Conservation (phyloP, 495 filamentous ascomycete genomes). For the Articulospora tetracladia region DNA sequence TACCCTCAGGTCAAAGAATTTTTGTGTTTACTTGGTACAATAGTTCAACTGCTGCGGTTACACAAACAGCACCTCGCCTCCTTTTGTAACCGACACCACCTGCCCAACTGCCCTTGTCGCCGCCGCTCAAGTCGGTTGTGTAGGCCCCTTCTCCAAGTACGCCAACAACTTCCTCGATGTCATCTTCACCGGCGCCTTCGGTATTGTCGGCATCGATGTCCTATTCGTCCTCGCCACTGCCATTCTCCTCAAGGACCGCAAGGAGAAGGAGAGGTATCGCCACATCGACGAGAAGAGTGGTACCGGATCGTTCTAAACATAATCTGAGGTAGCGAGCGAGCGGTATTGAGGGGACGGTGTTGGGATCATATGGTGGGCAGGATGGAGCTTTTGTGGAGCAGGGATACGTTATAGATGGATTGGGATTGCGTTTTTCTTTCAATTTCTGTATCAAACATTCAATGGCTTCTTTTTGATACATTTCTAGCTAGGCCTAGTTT, state of each 20-base stretch:
- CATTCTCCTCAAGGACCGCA: slow-evolving; percentile 67
- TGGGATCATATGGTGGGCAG: background rate
- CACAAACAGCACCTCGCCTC: slow-evolving; percentile 58
- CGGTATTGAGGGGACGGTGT: background rate
- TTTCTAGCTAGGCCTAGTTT: slow-evolving; percentile 20
- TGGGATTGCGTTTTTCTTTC: slow-evolving; percentile 4
- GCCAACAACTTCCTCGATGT: slow-evolving; percentile 64
- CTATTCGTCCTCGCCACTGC: slow-evolving; percentile 60
- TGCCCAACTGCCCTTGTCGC: slow-evolving; percentile 62
- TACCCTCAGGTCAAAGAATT: no score
- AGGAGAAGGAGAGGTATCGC: slow-evolving; percentile 65
- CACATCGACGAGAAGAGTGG: slow-evolving; percentile 72
- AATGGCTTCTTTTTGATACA: slow-evolving; percentile 5
- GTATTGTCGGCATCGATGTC: slow-evolving; percentile 55
- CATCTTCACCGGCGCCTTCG: slow-evolving; percentile 73
- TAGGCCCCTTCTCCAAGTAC: slow-evolving; percentile 55
- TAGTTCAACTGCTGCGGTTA: slow-evolving; percentile 77
- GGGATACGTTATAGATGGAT: background rate
- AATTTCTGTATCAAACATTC: slow-evolving; percentile 18
- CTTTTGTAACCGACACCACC: slow-evolving; percentile 54
- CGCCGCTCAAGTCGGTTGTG: slow-evolving; percentile 61
- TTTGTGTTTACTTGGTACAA: slow-evolving; percentile 12
- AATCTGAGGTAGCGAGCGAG: background rate
- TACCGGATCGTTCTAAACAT: slow-evolving; percentile 19
- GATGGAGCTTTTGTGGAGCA: background rate